phyloP scores from a whole-genome alignment of 495 filamentous ascomycete genomes.

The Xylaria sp. region DNA sequence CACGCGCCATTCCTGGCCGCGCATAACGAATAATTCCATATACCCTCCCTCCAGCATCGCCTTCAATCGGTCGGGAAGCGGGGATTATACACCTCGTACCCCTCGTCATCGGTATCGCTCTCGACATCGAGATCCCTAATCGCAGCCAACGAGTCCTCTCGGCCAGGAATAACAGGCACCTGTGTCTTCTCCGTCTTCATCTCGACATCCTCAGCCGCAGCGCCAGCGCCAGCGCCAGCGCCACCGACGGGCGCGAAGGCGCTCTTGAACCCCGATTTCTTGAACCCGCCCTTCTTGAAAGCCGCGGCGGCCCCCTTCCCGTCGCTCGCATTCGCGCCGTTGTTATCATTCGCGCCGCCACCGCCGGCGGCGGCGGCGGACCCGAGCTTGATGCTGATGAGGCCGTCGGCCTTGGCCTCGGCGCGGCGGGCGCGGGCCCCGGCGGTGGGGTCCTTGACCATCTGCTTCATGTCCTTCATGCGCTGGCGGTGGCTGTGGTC shows the following conservation, averaged over 20 bases:
- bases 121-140: conserved; percentile 46
- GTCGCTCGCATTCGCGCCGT: conserved; percentile 15
- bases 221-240: conserved; percentile 8
- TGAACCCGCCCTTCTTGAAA: conserved; percentile 65
- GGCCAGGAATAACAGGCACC: conserved; percentile 33
- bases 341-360: conserved; percentile 11
- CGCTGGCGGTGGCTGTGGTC: conserved; percentile 74
- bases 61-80: conserved; percentile 59
- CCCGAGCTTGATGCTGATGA: conserved; percentile 65
- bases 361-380: conserved; percentile 23
- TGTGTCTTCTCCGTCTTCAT: conserved; percentile 31
- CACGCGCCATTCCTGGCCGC: background rate
- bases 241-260: conserved; percentile 56
- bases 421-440: conserved; percentile 69
- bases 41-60: background rate
- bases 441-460: conserved; percentile 64
- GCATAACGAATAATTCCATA: background rate
- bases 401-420: conserved; percentile 72
- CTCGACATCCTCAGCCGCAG: conserved; percentile 24
- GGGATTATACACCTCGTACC: conserved; percentile 63
- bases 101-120: conserved; percentile 66
- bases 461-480: conserved; percentile 71
- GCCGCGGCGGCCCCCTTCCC: conserved; percentile 37
- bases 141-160: conserved; percentile 29
- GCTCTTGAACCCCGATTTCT: conserved; percentile 60